Evolutionary conservation across 306 rosid species (phyloP), one percentile per base, ranked within the genome.

Genomic region (Acacia crassicarpa): DNA sequence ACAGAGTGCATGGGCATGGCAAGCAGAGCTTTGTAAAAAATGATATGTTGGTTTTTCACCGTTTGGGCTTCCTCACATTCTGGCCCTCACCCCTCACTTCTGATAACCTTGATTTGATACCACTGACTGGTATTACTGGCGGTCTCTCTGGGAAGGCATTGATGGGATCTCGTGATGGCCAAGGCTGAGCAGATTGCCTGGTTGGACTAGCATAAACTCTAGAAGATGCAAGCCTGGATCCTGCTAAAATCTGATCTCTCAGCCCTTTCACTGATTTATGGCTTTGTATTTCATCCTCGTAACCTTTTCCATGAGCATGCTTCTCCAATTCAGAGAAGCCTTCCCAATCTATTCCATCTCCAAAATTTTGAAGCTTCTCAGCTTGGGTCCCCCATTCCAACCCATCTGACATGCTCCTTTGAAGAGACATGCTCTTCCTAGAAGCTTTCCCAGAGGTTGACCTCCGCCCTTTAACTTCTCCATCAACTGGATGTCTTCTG

Each of bases 401-500:
- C 85, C 94, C 97, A 77, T 96, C 97, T 38, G 99, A 96, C 61
- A 90, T 81, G 85, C 99, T 95, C 83, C 99, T 93, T 76, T 92
- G 98, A 74, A 95, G 84, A 59, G 94, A 93, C 66, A 91, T 91
- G 92, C 90, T 91, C 86, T 79, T 89, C 81, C 97, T 91, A 3
- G 97, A 80, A 81, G 79, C 91, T 84, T 80, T 96, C 41, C 92
- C 93, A 1, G 99, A 91, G 49, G 87, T 81, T 81, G 97, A 92
- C 76, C 84, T 92, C 83, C 97, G 85, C 58, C 88, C 94, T 80
- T 84, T 89, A 68, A 75, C 87, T 82, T 91, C 97, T 56, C 83
- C 91, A 59, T 86, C 91, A 23, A 84, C 58, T 53, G 91, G 78
- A 73, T 80, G 89, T 84, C 90, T 83, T 82, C 92, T 91, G 22